Evolutionary conservation across 2,329 filamentous ascomycete genomes (phyloP).

Genomic region (Diaporthe vaccinii): DNA sequence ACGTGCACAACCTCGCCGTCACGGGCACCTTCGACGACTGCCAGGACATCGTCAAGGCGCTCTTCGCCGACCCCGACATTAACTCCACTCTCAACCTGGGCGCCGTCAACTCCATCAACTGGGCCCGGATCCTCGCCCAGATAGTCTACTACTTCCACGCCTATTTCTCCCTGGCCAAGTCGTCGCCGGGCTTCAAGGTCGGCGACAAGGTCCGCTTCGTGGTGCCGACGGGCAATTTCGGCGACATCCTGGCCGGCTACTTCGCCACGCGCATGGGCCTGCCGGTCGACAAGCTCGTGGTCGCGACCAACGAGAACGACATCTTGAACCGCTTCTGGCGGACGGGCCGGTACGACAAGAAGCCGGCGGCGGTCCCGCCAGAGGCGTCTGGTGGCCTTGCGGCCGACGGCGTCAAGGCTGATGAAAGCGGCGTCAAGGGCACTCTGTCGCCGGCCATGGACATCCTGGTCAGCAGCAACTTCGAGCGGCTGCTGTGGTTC

Average conservation of each 20-base stretch:
- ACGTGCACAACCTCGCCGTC: conserved; percentile 93
- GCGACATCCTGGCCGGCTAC: conserved; percentile 93
- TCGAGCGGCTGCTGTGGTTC: conserved; percentile 96
- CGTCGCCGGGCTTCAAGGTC: conserved; percentile 70
- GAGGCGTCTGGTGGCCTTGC: conserved; percentile 74
- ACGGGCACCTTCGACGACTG: conserved; percentile 96
- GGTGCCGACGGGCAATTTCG: conserved; percentile 96
- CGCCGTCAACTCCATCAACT: conserved; percentile 98
- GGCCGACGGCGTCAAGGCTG: conserved; percentile 72
- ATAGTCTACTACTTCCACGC: conserved; percentile 98
- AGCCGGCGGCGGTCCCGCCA: conserved; percentile 67
- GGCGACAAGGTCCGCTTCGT: conserved; percentile 84
- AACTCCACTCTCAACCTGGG: conserved; percentile 88
- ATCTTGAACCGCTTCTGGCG: conserved; percentile 97
- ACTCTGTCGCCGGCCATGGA: conserved; percentile 98
- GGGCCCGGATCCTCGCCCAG: conserved; percentile 93
- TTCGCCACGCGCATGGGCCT: conserved; percentile 76
- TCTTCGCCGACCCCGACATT: conserved; percentile 88
- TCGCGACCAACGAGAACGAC: conserved; percentile 98
- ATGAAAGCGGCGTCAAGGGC: conserved; percentile 85
- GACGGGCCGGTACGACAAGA: conserved; percentile 90
- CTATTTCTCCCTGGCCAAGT: conserved; percentile 84
- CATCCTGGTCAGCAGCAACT: conserved; percentile 95
- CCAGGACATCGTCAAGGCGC: conserved; percentile 94
- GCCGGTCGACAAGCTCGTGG: conserved; percentile 87